Percentiles rank a stretch among this genome's conserved stretches.
These are phyloP conservation scores for Cladophialophora chaetospira DNA, from an alignment of 2,329 filamentous ascomycete genomes.

Conservation along the genomic window DNA sequence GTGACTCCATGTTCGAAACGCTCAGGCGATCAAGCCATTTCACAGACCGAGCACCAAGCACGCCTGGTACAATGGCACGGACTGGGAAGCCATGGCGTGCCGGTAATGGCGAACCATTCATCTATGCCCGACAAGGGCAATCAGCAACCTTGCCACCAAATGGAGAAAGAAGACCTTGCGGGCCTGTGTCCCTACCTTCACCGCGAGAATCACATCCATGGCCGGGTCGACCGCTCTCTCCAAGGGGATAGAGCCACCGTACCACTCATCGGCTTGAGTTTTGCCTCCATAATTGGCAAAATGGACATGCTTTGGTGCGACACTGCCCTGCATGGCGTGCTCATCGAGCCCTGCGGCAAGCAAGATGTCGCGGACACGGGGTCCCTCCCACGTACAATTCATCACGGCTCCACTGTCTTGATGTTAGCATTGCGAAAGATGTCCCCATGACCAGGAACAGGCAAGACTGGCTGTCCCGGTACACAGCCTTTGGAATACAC, in stretches of 20 bases:
- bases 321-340: slow-evolving; percentile 31
- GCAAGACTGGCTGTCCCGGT: too few relatives aligned
- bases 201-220: slow-evolving; percentile 51
- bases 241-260: slow-evolving; percentile 58
- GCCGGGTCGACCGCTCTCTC: slow-evolving; percentile 47
- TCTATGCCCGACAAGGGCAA: slow-evolving; percentile 36
- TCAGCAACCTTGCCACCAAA: slow-evolving; percentile 6
- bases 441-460: too few relatives aligned
- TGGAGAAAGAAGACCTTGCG: not conserved
- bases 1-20: slow-evolving; percentile 53
- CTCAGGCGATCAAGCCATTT: slow-evolving; percentile 60
- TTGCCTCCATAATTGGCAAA: slow-evolving; percentile 57
- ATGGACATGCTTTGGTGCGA: slow-evolving; percentile 51
- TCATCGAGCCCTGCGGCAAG: slow-evolving; percentile 46
- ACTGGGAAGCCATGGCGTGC: slow-evolving; percentile 57
- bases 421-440: too few relatives aligned
- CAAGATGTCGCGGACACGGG: slow-evolving; percentile 56
- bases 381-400: slow-evolving; percentile 61
- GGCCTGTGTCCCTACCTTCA: slow-evolving; percentile 43
- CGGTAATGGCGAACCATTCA: slow-evolving; percentile 53
- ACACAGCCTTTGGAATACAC: too few relatives aligned
- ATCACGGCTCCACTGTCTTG: slow-evolving; percentile 62
- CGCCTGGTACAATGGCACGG: slow-evolving; percentile 55
- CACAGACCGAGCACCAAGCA: slow-evolving; percentile 56
- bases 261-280: slow-evolving; percentile 61